These are phyloP conservation scores for Annulohypoxylon nitens DNA, from an alignment of 495 filamentous ascomycete genomes.

Conservation along the genomic window DNA sequence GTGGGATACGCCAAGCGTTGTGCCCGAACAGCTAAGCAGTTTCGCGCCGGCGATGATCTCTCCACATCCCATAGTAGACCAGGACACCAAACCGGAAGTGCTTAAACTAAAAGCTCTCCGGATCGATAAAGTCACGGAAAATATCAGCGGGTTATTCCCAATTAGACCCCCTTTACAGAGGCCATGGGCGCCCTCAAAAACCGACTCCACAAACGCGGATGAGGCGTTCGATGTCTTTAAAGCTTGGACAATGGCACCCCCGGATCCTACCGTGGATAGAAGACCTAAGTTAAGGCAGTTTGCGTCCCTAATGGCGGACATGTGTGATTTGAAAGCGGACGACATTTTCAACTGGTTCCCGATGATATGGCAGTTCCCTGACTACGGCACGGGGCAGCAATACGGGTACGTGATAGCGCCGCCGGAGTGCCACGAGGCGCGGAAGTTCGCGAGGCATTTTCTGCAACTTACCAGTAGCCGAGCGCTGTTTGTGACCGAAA, in stretches of 20 bases:
- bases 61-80: not conserved
- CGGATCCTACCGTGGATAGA: not conserved
- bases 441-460: not conserved
- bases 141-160: not conserved
- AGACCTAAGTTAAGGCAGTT: not conserved
- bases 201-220: not conserved
- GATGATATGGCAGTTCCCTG: not conserved
- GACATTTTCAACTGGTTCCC: not conserved
- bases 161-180: not conserved
- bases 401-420: not conserved
- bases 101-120: not conserved
- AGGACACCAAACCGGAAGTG: not conserved
- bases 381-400: not conserved
- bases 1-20: not conserved
- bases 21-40: not conserved
- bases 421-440: not conserved
- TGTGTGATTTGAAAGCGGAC: not conserved
- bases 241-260: not conserved
- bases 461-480: not conserved
- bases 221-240: not conserved
- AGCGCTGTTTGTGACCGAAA: not conserved
- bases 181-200: not conserved
- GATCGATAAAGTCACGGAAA: not conserved
- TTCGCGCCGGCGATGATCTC: not conserved
- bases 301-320: not conserved